Evolutionary conservation across 208 protist species (phyloP).

Genomic region (Wallacemonas sp.): DNA sequence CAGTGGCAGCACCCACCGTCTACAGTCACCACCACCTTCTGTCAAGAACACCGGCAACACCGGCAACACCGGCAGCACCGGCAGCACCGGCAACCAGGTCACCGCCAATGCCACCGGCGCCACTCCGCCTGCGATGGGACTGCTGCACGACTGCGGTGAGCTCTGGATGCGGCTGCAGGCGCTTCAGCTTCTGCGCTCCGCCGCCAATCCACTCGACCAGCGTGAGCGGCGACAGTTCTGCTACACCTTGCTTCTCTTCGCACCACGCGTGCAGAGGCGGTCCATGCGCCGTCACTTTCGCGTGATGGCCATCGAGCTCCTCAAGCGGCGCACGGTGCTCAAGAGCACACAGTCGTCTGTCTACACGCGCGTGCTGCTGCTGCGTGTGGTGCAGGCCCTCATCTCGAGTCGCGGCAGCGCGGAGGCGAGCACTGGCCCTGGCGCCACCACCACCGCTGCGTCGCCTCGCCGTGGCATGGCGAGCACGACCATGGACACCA

Average conservation of each 20-base stretch:
- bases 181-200: conserved; percentile 34
- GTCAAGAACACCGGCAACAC: background rate
- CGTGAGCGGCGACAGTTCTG: conserved; percentile 22
- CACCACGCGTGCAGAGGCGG: conserved; percentile 16
- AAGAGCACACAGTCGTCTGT: conserved; percentile 39
- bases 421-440: background rate
- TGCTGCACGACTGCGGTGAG: conserved; percentile 18
- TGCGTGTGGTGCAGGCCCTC: conserved; percentile 63
- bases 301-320: conserved; percentile 26
- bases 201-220: conserved; percentile 34
- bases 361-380: conserved; percentile 64
- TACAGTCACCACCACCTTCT: background rate
- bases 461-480: no score
- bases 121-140: background rate
- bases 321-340: conserved; percentile 33
- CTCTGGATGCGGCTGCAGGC: conserved; percentile 50
- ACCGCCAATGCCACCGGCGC: background rate
- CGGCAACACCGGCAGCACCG: background rate
- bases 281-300: conserved; percentile 31
- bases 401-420: background rate
- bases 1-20: background rate
- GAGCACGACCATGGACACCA: background rate
- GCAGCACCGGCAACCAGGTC: background rate
- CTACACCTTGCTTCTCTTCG: conserved; percentile 13
- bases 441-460: background rate